Conservation (phyloP, 2,329 filamentous ascomycete species). For the Anisogramma anomala region DNA sequence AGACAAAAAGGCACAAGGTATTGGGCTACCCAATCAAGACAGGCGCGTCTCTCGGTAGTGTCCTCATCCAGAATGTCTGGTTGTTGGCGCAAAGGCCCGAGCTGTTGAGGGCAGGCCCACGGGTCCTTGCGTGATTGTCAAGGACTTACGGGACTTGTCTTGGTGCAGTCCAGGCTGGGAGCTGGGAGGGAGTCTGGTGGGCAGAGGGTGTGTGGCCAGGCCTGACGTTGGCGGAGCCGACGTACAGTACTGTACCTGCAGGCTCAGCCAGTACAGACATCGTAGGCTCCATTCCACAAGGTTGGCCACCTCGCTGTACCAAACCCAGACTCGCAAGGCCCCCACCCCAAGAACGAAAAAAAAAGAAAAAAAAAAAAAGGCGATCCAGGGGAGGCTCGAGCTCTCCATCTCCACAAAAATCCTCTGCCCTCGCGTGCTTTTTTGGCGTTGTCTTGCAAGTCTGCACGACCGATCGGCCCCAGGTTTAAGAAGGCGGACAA, state of each 20-base stretch:
- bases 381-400: slow-evolving; percentile 20
- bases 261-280: slow-evolving; percentile 8
- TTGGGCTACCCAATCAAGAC: neutral
- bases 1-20: neutral
- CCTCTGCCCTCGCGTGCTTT: slow-evolving; percentile 21
- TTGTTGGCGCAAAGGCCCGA: neutral
- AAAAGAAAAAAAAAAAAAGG: slow-evolving; percentile 17
- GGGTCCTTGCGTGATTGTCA: slow-evolving; percentile 15
- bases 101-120: slow-evolving; percentile 1
- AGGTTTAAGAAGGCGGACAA: slow-evolving; percentile 19
- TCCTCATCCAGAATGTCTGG: slow-evolving; percentile 1
- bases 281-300: slow-evolving; percentile 8
- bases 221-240: slow-evolving; percentile 4
- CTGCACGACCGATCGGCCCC: slow-evolving; percentile 28
- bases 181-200: slow-evolving; percentile 1
- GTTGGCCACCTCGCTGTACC: slow-evolving; percentile 11
- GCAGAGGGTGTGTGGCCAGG: slow-evolving; percentile 1
- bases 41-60: neutral
- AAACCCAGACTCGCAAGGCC: slow-evolving; percentile 11
- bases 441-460: slow-evolving; percentile 31
- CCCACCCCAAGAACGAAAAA: too few relatives aligned
- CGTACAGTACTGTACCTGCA: slow-evolving; percentile 12
- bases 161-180: slow-evolving; percentile 1
- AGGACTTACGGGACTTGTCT: slow-evolving; percentile 6
- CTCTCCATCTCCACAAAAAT: slow-evolving; percentile 24